These are phyloP conservation scores for Phytomonas francai DNA, from an alignment of 208 protist species.

Conservation along the genomic window DNA sequence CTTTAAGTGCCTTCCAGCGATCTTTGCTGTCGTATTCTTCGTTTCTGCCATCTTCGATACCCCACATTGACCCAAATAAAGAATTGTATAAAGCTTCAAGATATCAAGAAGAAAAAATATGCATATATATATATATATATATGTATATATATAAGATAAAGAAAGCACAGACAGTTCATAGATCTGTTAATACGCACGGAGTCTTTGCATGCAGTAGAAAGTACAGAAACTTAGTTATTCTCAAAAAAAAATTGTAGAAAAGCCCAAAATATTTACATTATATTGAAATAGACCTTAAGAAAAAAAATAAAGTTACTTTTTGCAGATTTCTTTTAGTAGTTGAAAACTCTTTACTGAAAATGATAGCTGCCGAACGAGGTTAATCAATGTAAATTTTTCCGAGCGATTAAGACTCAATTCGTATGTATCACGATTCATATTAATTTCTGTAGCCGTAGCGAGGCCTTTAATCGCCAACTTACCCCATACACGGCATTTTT, in stretches of 20 bases:
- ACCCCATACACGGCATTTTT: conserved; percentile 90
- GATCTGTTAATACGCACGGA: neutral
- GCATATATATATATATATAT: neutral
- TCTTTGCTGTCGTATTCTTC: conserved; percentile 37
- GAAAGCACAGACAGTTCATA: neutral
- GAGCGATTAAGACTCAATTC: conserved; percentile 35
- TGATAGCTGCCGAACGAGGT: conserved; percentile 69
- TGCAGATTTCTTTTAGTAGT: neutral
- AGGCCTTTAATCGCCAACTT: conserved; percentile 86
- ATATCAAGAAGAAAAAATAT: neutral
- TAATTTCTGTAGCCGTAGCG: conserved; percentile 75
- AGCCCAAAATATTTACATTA: neutral
- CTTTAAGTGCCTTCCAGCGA: conserved; percentile 46
- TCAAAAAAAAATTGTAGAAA: conserved; percentile 1
- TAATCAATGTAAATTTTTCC: conserved; percentile 79
- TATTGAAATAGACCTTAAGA: neutral
- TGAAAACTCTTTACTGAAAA: conserved; percentile 40
- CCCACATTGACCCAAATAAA: neutral
- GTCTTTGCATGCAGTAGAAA: neutral
- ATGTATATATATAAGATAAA: conserved; percentile 6
- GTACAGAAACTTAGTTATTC: neutral
- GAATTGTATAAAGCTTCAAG: neutral
- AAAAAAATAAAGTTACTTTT: neutral
- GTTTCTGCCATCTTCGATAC: conserved; percentile 11
- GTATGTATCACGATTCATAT: conserved; percentile 29